A percentile compares a stretch with the other conserved stretches of the same genome.
Conservation (phyloP, 495 filamentous ascomycete species). For the Penicillium argentinense region DNA sequence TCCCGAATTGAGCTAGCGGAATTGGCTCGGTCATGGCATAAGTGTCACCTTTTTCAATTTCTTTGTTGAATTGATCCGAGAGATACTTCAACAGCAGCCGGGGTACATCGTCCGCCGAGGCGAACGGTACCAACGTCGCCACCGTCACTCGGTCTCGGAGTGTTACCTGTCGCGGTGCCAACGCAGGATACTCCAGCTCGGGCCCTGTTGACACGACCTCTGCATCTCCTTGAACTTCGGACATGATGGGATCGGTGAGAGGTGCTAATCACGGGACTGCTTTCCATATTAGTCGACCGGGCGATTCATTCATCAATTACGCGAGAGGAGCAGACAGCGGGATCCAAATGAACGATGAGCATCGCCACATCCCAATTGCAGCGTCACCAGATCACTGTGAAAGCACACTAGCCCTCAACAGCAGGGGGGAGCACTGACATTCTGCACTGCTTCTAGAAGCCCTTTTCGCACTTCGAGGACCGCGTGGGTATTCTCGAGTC, state of each 20-base stretch:
- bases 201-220: conserved; percentile 45
- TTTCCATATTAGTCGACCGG: conserved; percentile 36
- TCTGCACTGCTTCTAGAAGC: conserved; percentile 34
- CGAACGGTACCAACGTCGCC: conserved; percentile 87
- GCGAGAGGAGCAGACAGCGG: not conserved
- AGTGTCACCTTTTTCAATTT: conserved; percentile 94
- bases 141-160: conserved; percentile 87
- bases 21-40: conserved; percentile 90
- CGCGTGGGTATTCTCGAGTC: conserved; percentile 53
- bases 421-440: conserved; percentile 25
- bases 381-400: conserved; percentile 7
- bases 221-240: conserved; percentile 83
- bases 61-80: conserved; percentile 82
- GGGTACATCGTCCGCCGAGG: conserved; percentile 71
- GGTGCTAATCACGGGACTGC: conserved; percentile 41
- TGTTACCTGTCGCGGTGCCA: conserved; percentile 80
- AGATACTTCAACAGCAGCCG: conserved; percentile 75
- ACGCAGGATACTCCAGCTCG: conserved; percentile 63
- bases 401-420: conserved; percentile 5
- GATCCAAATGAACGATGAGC: no score
- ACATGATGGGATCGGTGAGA: conserved; percentile 57
- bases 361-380: not conserved
- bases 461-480: conserved; percentile 45
- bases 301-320: not conserved
- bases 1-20: conserved; percentile 70